Evolutionary conservation across 2,329 filamentous ascomycete genomes (phyloP), one percentile per base, ranked within the genome.

Genomic region (Epichloe hybrida): DNA sequence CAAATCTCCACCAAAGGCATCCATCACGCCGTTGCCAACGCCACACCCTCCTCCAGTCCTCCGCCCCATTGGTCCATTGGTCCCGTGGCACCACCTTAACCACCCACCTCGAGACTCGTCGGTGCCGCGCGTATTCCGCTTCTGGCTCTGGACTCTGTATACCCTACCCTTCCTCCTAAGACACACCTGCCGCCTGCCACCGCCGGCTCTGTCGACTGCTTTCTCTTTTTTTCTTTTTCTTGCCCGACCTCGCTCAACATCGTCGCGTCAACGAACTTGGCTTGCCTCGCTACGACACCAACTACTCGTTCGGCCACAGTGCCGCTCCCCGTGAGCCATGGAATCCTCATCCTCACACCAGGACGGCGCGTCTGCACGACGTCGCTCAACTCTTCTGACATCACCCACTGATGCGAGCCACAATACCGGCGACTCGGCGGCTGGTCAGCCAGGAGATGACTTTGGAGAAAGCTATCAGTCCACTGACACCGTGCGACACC

Each of bases 401-500:
- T 75, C 77, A 49, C 73, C 77, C 15, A 74, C 72, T 46, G 75
- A 79, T 54, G 72, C 69, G 54, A 70, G 75, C 47, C 57, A 58
- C 52, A 69, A 70, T 49, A 64, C 68, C 35, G 57, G 64, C 53
- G 66, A 69, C 46, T 58, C 66, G 44, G 55, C 65, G 44, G 55
- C 65, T 43, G 58, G 59, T 50, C 66, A 63, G 51, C 58, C 62
- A 21, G 72, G 73, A 38, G 73, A 77, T 46, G 68, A 64, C 23
- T 61, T 73, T 46, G 69, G 74, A 4, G 77, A 80, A 57, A 78
- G 72, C 63, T 74, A 73, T 58, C 77, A 80, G 60, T 79, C 78
- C 20, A 74, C 74, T 21, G 80, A 82, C 51, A 81, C 79, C 15
- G 69, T 81, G 57, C 74, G 80, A 56, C 72, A 76, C 57, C 72